Conservation (phyloP, 2,329 filamentous ascomycete species). For the Xylaria sp. region DNA sequence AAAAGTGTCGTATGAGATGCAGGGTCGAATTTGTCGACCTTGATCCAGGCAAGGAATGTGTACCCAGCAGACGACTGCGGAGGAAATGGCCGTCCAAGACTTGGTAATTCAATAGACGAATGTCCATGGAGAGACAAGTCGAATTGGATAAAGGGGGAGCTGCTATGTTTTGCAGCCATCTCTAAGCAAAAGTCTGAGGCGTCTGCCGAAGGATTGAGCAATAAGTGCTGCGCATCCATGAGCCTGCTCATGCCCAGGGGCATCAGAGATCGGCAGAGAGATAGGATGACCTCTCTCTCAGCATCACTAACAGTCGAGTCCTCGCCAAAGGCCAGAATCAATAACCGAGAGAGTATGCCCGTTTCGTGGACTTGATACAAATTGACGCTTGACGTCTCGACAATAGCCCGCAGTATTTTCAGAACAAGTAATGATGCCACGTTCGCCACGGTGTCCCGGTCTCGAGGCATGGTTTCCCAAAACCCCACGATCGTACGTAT, state of each 20-base stretch:
- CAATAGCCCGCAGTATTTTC: conserved; percentile 54
- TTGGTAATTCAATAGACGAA: conserved; percentile 83
- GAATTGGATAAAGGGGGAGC: conserved; percentile 86
- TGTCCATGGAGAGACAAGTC: conserved; percentile 84
- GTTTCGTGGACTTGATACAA: conserved; percentile 66
- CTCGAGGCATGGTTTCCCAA: conserved; percentile 57
- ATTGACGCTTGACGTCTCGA: conserved; percentile 61
- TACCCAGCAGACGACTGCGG: conserved; percentile 77
- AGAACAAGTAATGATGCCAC: conserved; percentile 60
- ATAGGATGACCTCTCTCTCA: conserved; percentile 56
- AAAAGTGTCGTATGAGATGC: conserved; percentile 90
- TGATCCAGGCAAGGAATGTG: conserved; percentile 83
- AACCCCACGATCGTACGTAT: conserved; percentile 57
- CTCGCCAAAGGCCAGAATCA: conserved; percentile 55
- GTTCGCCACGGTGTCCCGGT: conserved; percentile 39
- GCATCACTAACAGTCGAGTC: conserved; percentile 46
- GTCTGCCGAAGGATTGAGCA: conserved; percentile 46
- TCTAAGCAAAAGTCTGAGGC: conserved; percentile 66
- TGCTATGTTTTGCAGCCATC: conserved; percentile 67
- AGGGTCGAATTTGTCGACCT: conserved; percentile 79
- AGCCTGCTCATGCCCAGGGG: conserved; percentile 71
- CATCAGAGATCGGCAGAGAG: conserved; percentile 65
- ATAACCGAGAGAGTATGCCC: conserved; percentile 61
- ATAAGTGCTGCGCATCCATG: conserved; percentile 75
- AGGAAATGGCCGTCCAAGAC: conserved; percentile 79